Evolutionary conservation across 2,329 filamentous ascomycete genomes (phyloP).

Genomic region (Helicocarpus griseus): DNA sequence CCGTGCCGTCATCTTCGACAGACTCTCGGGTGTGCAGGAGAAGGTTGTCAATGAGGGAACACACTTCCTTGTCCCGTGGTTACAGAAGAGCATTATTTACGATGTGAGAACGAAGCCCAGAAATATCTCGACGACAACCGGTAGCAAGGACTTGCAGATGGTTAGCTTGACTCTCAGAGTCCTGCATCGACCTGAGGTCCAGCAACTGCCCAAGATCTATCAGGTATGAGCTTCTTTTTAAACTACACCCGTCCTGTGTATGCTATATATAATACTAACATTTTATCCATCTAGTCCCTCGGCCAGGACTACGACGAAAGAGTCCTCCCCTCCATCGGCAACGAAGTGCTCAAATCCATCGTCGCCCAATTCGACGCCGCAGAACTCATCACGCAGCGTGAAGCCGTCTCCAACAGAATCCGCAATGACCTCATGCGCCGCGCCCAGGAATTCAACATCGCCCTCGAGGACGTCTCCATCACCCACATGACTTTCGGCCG

Average conservation of each 20-base stretch:
- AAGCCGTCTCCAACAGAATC: conserved; percentile 93
- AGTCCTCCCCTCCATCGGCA: conserved; percentile 95
- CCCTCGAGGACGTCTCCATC: conserved; percentile 96
- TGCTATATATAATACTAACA: neutral
- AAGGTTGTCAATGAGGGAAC: conserved; percentile 89
- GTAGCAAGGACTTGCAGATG: conserved; percentile 99
- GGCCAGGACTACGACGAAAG: conserved; percentile 97
- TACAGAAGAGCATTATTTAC: conserved; percentile 89
- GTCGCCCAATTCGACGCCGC: conserved; percentile 98
- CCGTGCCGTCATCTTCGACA: conserved; percentile 96
- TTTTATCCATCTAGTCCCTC: conserved; percentile 59
- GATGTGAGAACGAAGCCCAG: conserved; percentile 95
- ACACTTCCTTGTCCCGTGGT: conserved; percentile 91
- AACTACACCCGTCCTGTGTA: neutral
- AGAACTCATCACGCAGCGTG: conserved; percentile 96
- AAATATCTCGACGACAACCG: conserved; percentile 95
- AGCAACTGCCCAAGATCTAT: conserved; percentile 92
- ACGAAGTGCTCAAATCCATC: conserved; percentile 97
- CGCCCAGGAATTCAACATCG: conserved; percentile 96
- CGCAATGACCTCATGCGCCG: conserved; percentile 84
- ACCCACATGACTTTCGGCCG: conserved; percentile 99
- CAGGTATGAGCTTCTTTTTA: conserved; percentile 53
- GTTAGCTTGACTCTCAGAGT: conserved; percentile 96
- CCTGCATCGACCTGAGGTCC: conserved; percentile 86
- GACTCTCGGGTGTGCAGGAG: conserved; percentile 85